phyloP scores from a whole-genome alignment of 2,329 filamentous ascomycete species.

The Diaporthe sp. region DNA sequence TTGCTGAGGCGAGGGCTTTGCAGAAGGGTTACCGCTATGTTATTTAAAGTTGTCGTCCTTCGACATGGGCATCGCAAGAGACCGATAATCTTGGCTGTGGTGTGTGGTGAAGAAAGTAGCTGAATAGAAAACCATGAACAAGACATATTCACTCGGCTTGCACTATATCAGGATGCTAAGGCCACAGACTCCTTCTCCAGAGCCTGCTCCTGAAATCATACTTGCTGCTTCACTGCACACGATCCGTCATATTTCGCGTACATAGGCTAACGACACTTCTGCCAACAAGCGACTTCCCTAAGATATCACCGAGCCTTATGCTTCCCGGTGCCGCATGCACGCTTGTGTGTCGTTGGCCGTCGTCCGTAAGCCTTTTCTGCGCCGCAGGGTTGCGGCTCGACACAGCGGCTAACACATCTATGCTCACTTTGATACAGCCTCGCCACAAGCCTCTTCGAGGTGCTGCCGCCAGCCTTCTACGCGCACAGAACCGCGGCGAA shows the following conservation, averaged over 20 bases:
- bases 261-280: too few relatives aligned
- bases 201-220: too few relatives aligned
- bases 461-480: too few relatives aligned
- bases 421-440: too few relatives aligned
- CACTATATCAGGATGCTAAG: not conserved
- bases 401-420: too few relatives aligned
- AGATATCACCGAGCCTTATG: too few relatives aligned
- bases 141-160: not conserved
- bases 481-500: not conserved
- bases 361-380: too few relatives aligned
- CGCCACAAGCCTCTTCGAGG: not conserved
- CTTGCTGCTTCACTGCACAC: too few relatives aligned
- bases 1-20: constrained; percentile 62
- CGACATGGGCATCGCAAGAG: not conserved
- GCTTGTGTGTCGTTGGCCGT: not conserved
- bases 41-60: constrained; percentile 49
- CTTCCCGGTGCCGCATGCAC: not conserved
- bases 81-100: not conserved
- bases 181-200: not conserved
- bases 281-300: too few relatives aligned
- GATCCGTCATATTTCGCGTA: too few relatives aligned
- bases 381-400: too few relatives aligned
- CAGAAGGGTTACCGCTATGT: constrained; percentile 70
- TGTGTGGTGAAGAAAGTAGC: not conserved
- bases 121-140: not conserved